Evolutionary conservation across 83 land plant genomes (phyloP).

Genomic region (Picea engelmannii): DNA sequence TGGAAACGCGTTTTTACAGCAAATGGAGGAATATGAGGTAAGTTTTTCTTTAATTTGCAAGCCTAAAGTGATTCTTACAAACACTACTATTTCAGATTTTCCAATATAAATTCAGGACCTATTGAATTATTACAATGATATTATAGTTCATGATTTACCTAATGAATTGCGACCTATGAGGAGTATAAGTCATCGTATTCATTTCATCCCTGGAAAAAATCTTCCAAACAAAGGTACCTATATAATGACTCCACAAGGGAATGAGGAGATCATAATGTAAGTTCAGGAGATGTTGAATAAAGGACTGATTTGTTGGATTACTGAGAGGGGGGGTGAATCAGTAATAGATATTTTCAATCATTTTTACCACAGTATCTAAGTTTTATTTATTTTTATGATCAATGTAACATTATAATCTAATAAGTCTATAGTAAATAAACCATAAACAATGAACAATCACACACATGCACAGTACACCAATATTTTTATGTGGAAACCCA

Average conservation of each 20-base stretch:
- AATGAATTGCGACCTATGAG: neutral
- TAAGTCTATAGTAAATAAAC: too few species aligned
- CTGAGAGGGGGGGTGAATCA: too few species aligned
- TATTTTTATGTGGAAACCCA: too few species aligned
- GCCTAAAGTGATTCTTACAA: neutral
- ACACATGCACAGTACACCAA: too few species aligned
- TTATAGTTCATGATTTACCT: neutral
- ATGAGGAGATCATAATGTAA: neutral
- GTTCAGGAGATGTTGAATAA: neutral
- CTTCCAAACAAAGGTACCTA: neutral
- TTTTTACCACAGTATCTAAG: too few species aligned
- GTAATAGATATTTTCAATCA: too few species aligned
- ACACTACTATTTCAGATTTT: neutral
- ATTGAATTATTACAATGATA: neutral
- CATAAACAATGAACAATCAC: too few species aligned
- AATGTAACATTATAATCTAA: too few species aligned
- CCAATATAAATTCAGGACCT: neutral
- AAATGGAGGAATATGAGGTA: neutral
- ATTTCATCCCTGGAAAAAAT: neutral
- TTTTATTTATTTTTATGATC: too few species aligned
- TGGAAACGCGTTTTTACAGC: neutral
- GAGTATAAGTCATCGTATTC: neutral
- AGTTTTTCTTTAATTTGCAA: neutral
- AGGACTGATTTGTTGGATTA: neutral
- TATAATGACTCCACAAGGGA: neutral